phyloP scores from a whole-genome alignment of 306 rosid species.

The Corylus avellana region DNA sequence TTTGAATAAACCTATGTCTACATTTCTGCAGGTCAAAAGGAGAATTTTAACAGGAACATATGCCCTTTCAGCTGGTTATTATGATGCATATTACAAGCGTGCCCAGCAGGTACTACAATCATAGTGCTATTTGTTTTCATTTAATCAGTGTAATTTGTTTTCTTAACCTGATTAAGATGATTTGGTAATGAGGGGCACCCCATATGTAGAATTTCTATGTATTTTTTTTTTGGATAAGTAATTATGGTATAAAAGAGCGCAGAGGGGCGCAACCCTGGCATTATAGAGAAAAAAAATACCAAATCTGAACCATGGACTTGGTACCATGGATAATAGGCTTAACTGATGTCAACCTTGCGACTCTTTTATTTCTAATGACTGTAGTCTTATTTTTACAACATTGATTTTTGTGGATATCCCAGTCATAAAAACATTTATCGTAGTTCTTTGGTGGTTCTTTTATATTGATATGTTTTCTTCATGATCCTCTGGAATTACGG shows the following conservation, averaged over 20 bases:
- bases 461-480: slow-evolving; percentile 14
- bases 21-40: slow-evolving; percentile 80
- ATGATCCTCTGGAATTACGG: slow-evolving; percentile 15
- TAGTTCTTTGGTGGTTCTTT: slow-evolving; percentile 12
- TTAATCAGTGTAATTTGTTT: slow-evolving; percentile 1
- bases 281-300: not conserved
- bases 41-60: slow-evolving; percentile 94
- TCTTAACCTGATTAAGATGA: slow-evolving; percentile 17
- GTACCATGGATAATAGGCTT: not conserved
- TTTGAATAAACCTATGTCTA: slow-evolving; percentile 15
- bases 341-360: not conserved
- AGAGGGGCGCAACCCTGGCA: not conserved
- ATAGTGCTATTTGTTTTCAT: slow-evolving; percentile 16
- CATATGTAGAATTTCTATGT: not conserved
- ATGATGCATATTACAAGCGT: slow-evolving; percentile 97
- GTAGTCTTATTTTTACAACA: not conserved
- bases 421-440: not conserved
- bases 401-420: not conserved
- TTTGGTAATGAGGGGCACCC: slow-evolving; percentile 15
- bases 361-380: not conserved
- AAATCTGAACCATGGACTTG: slow-evolving; percentile 9
- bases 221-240: not conserved
- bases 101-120: slow-evolving; percentile 84
- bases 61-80: slow-evolving; percentile 98
- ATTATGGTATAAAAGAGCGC: too few species aligned